These are phyloP conservation scores for Talaromyces marneffei DNA, from an alignment of 2,329 filamentous ascomycete species.

Conservation along the genomic window DNA sequence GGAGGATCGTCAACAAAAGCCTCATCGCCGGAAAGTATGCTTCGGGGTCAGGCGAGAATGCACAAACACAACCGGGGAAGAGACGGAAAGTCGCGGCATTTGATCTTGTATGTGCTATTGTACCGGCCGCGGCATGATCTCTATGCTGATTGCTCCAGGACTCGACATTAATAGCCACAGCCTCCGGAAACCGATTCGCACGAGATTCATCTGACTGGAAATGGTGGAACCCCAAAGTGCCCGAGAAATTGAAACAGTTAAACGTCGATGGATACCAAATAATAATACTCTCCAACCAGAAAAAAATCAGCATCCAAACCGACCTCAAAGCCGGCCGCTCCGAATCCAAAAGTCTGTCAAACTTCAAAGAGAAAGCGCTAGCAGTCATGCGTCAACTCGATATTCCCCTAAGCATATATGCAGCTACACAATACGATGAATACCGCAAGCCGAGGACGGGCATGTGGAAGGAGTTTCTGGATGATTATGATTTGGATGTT, in stretches of 20 bases:
- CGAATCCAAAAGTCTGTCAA: slow-evolving; percentile 61
- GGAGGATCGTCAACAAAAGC: slow-evolving; percentile 62
- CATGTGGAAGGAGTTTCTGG: slow-evolving; percentile 72
- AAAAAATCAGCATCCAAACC: slow-evolving; percentile 66
- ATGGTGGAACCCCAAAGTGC: slow-evolving; percentile 79
- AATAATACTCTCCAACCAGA: slow-evolving; percentile 84
- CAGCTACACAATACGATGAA: slow-evolving; percentile 73
- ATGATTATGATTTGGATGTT: slow-evolving; percentile 55
- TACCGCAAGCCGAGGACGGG: slow-evolving; percentile 82
- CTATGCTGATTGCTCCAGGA: slow-evolving; percentile 52
- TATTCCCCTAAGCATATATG: slow-evolving; percentile 74
- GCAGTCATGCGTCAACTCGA: slow-evolving; percentile 61
- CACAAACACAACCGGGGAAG: slow-evolving; percentile 14
- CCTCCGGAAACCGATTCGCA: slow-evolving; percentile 74
- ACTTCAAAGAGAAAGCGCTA: slow-evolving; percentile 77
- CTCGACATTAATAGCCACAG: slow-evolving; percentile 75
- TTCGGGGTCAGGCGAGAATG: slow-evolving; percentile 12
- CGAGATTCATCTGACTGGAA: slow-evolving; percentile 75
- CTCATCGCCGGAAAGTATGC: slow-evolving; percentile 70
- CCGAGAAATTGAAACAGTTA: slow-evolving; percentile 59
- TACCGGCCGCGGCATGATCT: not conserved
- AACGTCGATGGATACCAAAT: slow-evolving; percentile 69
- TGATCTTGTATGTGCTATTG: slow-evolving; percentile 35
- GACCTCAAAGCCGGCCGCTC: slow-evolving; percentile 65
- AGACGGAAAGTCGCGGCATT: slow-evolving; percentile 40